Evolutionary conservation across 306 rosid species (phyloP).

Genomic region (Abrus precatorius): DNA sequence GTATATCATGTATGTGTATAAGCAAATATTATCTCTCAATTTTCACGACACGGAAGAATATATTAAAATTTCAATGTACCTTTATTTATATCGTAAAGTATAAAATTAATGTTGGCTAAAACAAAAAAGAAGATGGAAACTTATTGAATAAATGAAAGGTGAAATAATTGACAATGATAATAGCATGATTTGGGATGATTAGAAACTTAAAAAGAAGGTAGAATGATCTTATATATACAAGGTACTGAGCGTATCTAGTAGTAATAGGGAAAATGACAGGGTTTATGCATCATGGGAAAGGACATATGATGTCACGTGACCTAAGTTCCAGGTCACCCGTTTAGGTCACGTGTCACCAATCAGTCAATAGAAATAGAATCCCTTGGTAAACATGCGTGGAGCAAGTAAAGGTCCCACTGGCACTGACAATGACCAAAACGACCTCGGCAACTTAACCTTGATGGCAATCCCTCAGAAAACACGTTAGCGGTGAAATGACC

Average conservation of each 20-base stretch:
- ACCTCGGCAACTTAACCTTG: constrained; percentile 57
- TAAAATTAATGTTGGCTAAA: too few relatives aligned
- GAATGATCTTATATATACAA: not conserved
- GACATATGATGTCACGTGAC: constrained; percentile 59
- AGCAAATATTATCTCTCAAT: too few relatives aligned
- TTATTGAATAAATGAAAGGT: too few relatives aligned
- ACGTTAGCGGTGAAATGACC: constrained; percentile 48
- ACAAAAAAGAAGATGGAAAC: too few relatives aligned
- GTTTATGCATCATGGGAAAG: constrained; percentile 11
- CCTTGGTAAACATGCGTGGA: not conserved
- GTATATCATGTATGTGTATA: too few relatives aligned
- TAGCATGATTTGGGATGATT: not conserved
- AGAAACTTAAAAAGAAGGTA: not conserved
- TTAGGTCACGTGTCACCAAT: constrained; percentile 40
- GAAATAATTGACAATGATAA: too few relatives aligned
- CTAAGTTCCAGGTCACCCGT: constrained; percentile 35
- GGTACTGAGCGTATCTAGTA: not conserved
- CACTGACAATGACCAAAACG: constrained; percentile 62
- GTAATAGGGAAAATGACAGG: not conserved
- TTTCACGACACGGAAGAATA: too few relatives aligned
- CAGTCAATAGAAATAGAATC: not conserved
- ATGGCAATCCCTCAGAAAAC: constrained; percentile 34
- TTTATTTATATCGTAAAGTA: too few relatives aligned
- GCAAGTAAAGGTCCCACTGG: constrained; percentile 22
- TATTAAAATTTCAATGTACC: too few relatives aligned